Conservation (phyloP, 148 eudicot genomes). For the Arbutus unedo region DNA sequence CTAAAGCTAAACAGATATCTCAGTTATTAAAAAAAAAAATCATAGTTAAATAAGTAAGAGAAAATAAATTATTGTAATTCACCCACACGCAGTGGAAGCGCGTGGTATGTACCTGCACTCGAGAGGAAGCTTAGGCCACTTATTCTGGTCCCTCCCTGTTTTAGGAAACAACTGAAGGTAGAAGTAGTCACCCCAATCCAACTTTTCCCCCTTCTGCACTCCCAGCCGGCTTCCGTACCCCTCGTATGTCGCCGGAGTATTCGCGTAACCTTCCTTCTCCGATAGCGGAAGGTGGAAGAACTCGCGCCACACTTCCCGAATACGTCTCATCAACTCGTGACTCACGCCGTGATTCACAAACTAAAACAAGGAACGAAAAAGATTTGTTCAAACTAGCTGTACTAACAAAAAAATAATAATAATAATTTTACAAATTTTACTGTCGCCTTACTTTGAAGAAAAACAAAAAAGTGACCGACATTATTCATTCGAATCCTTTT, state of each 20-base stretch:
- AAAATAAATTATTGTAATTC: neutral
- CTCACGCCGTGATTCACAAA: slow-evolving; percentile 50
- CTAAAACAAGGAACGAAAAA: slow-evolving; percentile 11
- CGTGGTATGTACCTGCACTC: slow-evolving; percentile 35
- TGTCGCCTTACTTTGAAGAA: too few species aligned
- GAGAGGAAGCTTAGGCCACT: slow-evolving; percentile 40
- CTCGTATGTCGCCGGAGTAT: slow-evolving; percentile 42
- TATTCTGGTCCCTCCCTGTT: slow-evolving; percentile 27
- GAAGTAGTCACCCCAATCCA: slow-evolving; percentile 57
- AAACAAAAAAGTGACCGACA: too few species aligned
- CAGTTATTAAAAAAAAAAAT: neutral
- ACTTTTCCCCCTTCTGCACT: slow-evolving; percentile 31
- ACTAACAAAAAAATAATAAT: too few species aligned
- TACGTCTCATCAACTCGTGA: slow-evolving; percentile 30
- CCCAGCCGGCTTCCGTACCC: slow-evolving; percentile 57
- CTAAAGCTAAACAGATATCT: too few species aligned
- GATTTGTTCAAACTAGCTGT: too few species aligned
- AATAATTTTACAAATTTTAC: too few species aligned
- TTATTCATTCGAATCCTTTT: too few species aligned
- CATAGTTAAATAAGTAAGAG: neutral
- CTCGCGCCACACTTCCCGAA: slow-evolving; percentile 39
- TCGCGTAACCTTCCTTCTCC: slow-evolving; percentile 41
- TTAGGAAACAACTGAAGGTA: slow-evolving; percentile 40
- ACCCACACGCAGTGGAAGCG: neutral
- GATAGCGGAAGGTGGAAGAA: slow-evolving; percentile 41